Conservation (phyloP, 2,329 filamentous ascomycete genomes). For the Fusarium sp. region DNA sequence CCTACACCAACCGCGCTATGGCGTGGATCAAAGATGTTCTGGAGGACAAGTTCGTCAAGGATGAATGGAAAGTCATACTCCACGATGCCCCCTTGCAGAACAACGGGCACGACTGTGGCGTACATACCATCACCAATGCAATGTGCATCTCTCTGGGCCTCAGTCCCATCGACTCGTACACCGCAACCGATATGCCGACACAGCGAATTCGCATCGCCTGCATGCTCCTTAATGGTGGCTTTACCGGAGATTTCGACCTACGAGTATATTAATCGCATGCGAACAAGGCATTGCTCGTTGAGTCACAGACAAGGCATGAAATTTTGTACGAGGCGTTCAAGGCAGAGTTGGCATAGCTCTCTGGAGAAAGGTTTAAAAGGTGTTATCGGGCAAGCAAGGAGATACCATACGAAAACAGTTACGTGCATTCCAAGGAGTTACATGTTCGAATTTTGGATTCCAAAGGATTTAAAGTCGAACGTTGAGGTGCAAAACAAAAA, state of each 20-base stretch:
- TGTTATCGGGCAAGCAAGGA: constrained; percentile 29
- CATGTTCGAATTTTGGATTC: neutral
- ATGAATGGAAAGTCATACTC: constrained; percentile 70
- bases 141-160: constrained; percentile 69
- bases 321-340: constrained; percentile 38
- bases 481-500: neutral
- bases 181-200: constrained; percentile 64
- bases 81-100: constrained; percentile 66
- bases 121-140: constrained; percentile 79
- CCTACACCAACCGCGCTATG: constrained; percentile 57
- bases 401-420: constrained; percentile 41
- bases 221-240: constrained; percentile 75
- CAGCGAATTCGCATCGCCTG: constrained; percentile 73
- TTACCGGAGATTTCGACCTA: constrained; percentile 69
- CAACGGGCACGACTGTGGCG: constrained; percentile 81
- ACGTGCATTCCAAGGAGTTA: constrained; percentile 6
- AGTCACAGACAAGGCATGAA: constrained; percentile 9
- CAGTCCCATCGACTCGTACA: constrained; percentile 62
- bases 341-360: constrained; percentile 18
- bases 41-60: constrained; percentile 61
- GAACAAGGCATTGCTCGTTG: neutral
- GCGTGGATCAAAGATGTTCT: constrained; percentile 70
- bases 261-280: constrained; percentile 48
- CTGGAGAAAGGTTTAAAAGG: constrained; percentile 12
- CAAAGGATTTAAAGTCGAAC: neutral